These are phyloP conservation scores for Quercus gilva DNA, from an alignment of 306 rosid species.

Conservation along the genomic window DNA sequence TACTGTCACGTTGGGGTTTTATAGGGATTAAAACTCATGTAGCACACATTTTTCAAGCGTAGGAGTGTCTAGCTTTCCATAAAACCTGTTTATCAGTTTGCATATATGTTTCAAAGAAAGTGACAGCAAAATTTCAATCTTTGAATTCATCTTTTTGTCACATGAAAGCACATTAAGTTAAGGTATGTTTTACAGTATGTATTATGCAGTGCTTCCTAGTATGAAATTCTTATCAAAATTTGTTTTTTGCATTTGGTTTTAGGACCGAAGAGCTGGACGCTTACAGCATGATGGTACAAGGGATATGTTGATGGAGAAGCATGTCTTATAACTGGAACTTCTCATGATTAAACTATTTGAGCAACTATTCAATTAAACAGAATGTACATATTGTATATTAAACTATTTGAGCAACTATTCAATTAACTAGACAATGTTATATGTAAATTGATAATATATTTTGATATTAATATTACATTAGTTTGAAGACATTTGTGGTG, in stretches of 20 bases:
- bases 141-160: no score
- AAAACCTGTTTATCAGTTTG: no score
- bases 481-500: no score
- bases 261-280: slow-evolving; percentile 50
- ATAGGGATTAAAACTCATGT: not conserved
- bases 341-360: no score
- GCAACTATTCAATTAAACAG: no score
- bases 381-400: no score
- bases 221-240: not conserved
- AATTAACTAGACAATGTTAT: no score
- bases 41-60: not conserved
- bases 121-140: not conserved
- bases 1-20: not conserved
- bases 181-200: not conserved
- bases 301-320: slow-evolving; percentile 32
- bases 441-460: no score
- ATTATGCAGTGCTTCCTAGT: not conserved
- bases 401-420: no score
- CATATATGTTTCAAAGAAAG: not conserved
- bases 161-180: not conserved
- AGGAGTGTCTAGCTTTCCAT: no score
- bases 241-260: slow-evolving; percentile 14
- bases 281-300: slow-evolving; percentile 18
- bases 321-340: not conserved
- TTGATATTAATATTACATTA: no score